Conservation (phyloP, 2,329 filamentous ascomycete genomes). For the Cladosporium halotolerans region DNA sequence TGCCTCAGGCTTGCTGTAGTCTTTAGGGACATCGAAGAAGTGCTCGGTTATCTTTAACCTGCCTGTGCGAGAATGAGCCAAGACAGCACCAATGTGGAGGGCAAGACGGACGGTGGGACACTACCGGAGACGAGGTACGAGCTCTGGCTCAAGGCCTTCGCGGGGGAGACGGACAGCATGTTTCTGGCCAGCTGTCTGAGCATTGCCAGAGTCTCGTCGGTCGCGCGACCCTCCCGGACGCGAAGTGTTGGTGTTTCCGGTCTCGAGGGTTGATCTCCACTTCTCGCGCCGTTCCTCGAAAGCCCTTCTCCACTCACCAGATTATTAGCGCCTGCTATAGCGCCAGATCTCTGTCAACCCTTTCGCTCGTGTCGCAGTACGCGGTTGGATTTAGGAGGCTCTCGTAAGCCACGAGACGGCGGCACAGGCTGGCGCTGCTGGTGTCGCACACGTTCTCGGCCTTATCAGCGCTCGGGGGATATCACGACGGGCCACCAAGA, state of each 20-base stretch:
- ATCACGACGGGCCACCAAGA: too few species aligned
- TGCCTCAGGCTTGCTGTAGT: constrained; percentile 59
- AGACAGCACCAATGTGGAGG: neutral
- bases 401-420: too few species aligned
- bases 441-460: too few species aligned
- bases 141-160: constrained; percentile 42
- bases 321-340: neutral
- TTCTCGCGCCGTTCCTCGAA: too few species aligned
- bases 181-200: constrained; percentile 18
- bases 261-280: neutral
- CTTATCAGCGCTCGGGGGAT: too few species aligned
- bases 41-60: constrained; percentile 72
- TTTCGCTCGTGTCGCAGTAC: too few species aligned
- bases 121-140: constrained; percentile 41
- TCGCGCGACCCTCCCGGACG: neutral
- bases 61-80: constrained; percentile 43
- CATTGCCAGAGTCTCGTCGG: constrained; percentile 12
- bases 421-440: too few species aligned
- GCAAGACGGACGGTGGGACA: neutral
- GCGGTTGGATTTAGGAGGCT: too few species aligned
- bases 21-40: constrained; percentile 79
- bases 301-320: too few species aligned
- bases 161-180: constrained; percentile 35
- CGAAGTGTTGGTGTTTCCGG: constrained; percentile 4
- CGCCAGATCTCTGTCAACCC: neutral